A percentile compares a stretch with the other conserved stretches of the same genome.
phyloP scores from a whole-genome alignment of 2,329 filamentous ascomycete species.

The Xylaria arbuscula region DNA sequence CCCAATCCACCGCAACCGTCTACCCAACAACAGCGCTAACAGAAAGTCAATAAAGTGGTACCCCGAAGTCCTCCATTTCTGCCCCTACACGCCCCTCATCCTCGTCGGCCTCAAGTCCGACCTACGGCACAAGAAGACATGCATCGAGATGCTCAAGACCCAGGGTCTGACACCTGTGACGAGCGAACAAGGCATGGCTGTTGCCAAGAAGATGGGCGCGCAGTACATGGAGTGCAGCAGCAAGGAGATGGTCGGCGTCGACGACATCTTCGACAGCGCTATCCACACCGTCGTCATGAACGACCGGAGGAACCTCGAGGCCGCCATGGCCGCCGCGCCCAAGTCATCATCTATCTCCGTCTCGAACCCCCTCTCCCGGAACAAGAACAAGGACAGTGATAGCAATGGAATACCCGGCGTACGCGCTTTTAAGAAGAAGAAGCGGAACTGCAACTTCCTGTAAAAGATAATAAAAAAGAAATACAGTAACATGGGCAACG shows the following conservation, averaged over 20 bases:
- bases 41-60: conserved; percentile 74
- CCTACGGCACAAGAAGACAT: conserved; percentile 92
- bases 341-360: conserved; percentile 46
- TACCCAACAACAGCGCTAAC: conserved; percentile 20
- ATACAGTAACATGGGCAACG: neutral
- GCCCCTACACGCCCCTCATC: conserved; percentile 94
- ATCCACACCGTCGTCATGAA: conserved; percentile 90
- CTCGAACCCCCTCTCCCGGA: neutral
- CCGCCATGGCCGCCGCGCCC: conserved; percentile 55
- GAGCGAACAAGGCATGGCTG: conserved; percentile 84
- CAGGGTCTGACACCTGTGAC: conserved; percentile 97
- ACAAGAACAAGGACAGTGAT: conserved; percentile 48
- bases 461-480: conserved; percentile 54
- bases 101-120: conserved; percentile 97
- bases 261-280: conserved; percentile 94
- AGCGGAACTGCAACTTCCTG: conserved; percentile 83
- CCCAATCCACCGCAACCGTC: neutral
- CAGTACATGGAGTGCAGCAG: conserved; percentile 98
- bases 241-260: conserved; percentile 95
- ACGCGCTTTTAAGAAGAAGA: conserved; percentile 77
- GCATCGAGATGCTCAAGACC: conserved; percentile 98
- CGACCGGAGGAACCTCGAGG: conserved; percentile 73
- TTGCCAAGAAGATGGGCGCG: conserved; percentile 93
- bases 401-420: conserved; percentile 57
- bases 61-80: conserved; percentile 98